Base-by-base conservation (phyloP, 768 basidiomycete genomes). In the Dioszegia aurantiaca region DNA sequence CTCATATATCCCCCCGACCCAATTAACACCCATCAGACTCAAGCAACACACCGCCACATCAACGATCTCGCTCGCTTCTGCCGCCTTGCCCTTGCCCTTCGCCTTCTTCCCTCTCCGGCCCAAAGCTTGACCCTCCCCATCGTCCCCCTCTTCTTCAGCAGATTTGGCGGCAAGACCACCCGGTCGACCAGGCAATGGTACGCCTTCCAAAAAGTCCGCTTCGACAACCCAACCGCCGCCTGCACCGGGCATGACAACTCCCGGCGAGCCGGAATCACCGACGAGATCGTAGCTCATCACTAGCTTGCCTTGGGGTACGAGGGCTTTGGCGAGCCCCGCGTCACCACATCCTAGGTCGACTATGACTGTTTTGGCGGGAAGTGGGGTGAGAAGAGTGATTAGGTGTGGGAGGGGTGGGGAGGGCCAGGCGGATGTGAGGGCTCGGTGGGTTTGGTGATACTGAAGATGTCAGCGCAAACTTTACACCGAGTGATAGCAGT, bases 321-420 rank as follows among this genome's bases (percentile, higher is more conserved):
- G 81, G 2, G 82, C 80, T 39, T 82, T 84, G 0, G 93, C 92
- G 27, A 99, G 81, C 6, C 86, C 83, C 23, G 92, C 95, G 73
- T 97, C 93, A 24, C 95, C 95, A 66, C 92, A 97, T 11, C 95
- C 95, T 31, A 99, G 81, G 78, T 99, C 95, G 31, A 85, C 92
- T 48, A 99, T 84, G 65, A 97, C 80, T 0, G 87, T 85, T 63
- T 81, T 81, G 19, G 80, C 58, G 4, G 89, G 83, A 72, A 86
- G 87, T 1, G 81, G 76, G 0, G 85, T 83, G 48, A 97, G 81
- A 16, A 77, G 64, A 2, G 82, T 80, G 53, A 87, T 83, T 75
- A 92, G 91, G 72, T 88, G 82, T 28, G 87, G 80, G n/a, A 94
- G 86, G 0, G 95, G 94, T 70, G 95, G 94, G 8, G 85, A 85